phyloP scores from a whole-genome alignment of 345 rosid species.

The Tarenaya hassleriana region DNA sequence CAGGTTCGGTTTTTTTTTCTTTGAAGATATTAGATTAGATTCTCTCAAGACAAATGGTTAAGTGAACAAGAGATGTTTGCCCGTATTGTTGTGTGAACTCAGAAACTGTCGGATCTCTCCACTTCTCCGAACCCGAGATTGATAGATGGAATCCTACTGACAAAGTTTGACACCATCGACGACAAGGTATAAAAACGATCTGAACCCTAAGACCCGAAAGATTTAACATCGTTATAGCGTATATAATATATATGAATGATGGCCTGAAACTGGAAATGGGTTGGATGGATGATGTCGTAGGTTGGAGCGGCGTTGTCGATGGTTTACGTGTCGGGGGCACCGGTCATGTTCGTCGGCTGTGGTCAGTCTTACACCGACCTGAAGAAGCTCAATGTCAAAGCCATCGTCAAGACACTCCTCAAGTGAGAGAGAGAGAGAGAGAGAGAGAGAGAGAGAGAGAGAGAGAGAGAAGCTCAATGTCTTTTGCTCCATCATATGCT shows the following conservation, averaged over 20 bases:
- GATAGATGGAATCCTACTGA: slow-evolving; percentile 95
- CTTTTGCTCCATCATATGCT: neutral
- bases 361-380: slow-evolving; percentile 96
- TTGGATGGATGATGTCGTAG: slow-evolving; percentile 30
- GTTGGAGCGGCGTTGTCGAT: slow-evolving; percentile 97
- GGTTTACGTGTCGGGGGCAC: slow-evolving; percentile 95
- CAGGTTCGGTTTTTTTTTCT: slow-evolving; percentile 56
- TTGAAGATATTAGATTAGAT: too few relatives aligned
- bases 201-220: slow-evolving; percentile 39
- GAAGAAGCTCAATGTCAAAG: slow-evolving; percentile 82
- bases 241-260: slow-evolving; percentile 4
- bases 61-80: slow-evolving; percentile 70
- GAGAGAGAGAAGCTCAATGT: slow-evolving; percentile 21
- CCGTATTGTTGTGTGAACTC: slow-evolving; percentile 58
- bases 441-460: slow-evolving; percentile 42
- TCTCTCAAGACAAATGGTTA: slow-evolving; percentile 41
- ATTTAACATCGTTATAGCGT: neutral
- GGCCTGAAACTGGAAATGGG: slow-evolving; percentile 3
- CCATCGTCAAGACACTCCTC: slow-evolving; percentile 89
- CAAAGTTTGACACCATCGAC: slow-evolving; percentile 93
- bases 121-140: slow-evolving; percentile 56
- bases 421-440: slow-evolving; percentile 40
- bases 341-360: slow-evolving; percentile 97
- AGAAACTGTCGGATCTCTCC: slow-evolving; percentile 91
- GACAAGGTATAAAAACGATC: slow-evolving; percentile 58